These are phyloP conservation scores for Maudiozyma barnettii DNA, from an alignment of 805 yeast genomes.

Conservation along the genomic window DNA sequence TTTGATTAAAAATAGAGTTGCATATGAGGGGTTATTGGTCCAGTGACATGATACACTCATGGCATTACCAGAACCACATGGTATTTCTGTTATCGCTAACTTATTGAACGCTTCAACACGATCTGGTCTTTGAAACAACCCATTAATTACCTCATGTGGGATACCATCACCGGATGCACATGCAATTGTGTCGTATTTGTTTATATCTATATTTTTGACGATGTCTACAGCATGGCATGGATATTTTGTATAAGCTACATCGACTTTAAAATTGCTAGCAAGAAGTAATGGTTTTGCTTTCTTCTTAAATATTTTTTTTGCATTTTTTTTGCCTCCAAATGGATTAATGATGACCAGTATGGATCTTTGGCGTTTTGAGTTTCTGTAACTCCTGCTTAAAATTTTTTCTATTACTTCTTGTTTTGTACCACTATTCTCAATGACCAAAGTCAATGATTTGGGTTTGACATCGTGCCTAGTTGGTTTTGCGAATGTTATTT, in stretches of 20 bases:
- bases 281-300: slow-evolving; percentile 60
- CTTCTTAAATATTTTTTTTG: slow-evolving; percentile 44
- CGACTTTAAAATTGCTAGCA: slow-evolving; percentile 55
- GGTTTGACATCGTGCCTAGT: slow-evolving; percentile 31
- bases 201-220: slow-evolving; percentile 44
- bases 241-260: slow-evolving; percentile 53
- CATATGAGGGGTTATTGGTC: slow-evolving; percentile 53
- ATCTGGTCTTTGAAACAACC: slow-evolving; percentile 61
- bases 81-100: slow-evolving; percentile 70
- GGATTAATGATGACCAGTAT: slow-evolving; percentile 76
- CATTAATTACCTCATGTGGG: slow-evolving; percentile 91
- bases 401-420: slow-evolving; percentile 28
- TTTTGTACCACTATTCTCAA: slow-evolving; percentile 12
- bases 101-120: slow-evolving; percentile 53
- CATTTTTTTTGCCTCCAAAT: slow-evolving; percentile 80
- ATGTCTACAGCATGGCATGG: slow-evolving; percentile 69
- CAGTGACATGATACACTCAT: slow-evolving; percentile 76
- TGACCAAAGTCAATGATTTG: slow-evolving; percentile 22
- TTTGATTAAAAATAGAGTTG: slow-evolving; percentile 66
- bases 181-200: slow-evolving; percentile 63
- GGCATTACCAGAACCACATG: slow-evolving; percentile 97
- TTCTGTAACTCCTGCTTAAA: slow-evolving; percentile 32
- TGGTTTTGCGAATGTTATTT: slow-evolving; percentile 31
- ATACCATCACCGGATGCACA: slow-evolving; percentile 97
- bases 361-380: slow-evolving; percentile 34